phyloP scores from a whole-genome alignment of 164 flowering plant genomes.

The Nymphaea colorata region DNA sequence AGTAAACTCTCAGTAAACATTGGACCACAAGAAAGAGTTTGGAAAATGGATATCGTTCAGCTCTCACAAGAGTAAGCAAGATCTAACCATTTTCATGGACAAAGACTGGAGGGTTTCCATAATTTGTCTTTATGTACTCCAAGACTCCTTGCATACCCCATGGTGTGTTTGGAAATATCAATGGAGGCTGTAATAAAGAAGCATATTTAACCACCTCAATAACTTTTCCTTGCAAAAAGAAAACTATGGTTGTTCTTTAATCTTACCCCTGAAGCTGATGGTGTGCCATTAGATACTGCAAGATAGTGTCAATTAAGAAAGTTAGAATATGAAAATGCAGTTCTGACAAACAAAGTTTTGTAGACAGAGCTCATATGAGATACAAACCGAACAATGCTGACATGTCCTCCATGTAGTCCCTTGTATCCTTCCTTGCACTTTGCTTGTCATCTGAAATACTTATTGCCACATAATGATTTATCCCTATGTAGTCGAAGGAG shows the following conservation, averaged over 20 bases:
- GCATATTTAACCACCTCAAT: neutral
- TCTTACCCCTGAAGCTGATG: slow-evolving; percentile 13
- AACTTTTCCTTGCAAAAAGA: neutral
- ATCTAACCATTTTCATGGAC: slow-evolving; percentile 19
- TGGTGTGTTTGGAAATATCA: slow-evolving; percentile 12
- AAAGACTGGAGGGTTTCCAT: slow-evolving; percentile 18
- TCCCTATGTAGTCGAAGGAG: slow-evolving; percentile 45
- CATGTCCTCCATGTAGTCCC: slow-evolving; percentile 28
- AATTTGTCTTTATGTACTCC: slow-evolving; percentile 11
- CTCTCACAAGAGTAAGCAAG: too few relatives aligned
- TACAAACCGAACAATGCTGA: slow-evolving; percentile 10
- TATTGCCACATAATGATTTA: slow-evolving; percentile 31
- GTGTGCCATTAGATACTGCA: slow-evolving; percentile 7
- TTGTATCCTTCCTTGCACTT: slow-evolving; percentile 15
- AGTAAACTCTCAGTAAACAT: too few relatives aligned
- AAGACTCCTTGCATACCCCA: slow-evolving; percentile 9
- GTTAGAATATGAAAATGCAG: neutral
- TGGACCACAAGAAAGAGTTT: too few relatives aligned
- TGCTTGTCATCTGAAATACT: slow-evolving; percentile 21
- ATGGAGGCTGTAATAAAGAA: neutral
- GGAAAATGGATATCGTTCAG: too few relatives aligned
- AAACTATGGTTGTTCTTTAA: neutral
- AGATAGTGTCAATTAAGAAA: neutral
- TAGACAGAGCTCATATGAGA: neutral
- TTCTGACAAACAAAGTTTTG: neutral